A percentile compares a stretch with the other conserved stretches of the same genome.
Conservation (phyloP, 225 moss, liverwort and hornwort genomes). For the Rhytidiadelphus loreus region DNA sequence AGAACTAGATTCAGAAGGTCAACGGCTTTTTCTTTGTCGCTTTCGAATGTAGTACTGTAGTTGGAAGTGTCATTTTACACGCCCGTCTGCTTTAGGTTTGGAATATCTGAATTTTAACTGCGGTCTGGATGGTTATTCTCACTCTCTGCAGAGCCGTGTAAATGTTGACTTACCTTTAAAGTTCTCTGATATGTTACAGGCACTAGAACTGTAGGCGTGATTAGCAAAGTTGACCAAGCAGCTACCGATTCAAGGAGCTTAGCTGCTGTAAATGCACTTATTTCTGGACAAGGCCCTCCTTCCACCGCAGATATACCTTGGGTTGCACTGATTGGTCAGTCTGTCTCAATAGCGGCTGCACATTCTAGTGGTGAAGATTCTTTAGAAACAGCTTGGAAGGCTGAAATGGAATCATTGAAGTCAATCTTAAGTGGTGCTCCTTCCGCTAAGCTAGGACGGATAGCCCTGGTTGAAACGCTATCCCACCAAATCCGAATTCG, state of each 20-base stretch:
- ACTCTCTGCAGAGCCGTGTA: not conserved
- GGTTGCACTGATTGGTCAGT: slow-evolving; percentile 98
- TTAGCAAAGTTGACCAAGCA: slow-evolving; percentile 99
- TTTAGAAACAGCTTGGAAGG: slow-evolving; percentile 93
- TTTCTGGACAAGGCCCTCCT: slow-evolving; percentile 89
- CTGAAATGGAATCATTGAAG: slow-evolving; percentile 87
- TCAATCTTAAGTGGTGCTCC: slow-evolving; percentile 77
- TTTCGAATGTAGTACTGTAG: not conserved
- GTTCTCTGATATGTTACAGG: slow-evolving; percentile 26
- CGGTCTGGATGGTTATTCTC: not conserved
- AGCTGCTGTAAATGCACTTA: slow-evolving; percentile 99
- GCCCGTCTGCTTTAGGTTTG: not conserved
- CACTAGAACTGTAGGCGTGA: slow-evolving; percentile 91
- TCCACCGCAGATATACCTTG: slow-evolving; percentile 83
- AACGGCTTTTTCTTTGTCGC: not conserved
- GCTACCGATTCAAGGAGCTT: slow-evolving; percentile 86
- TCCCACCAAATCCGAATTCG: slow-evolving; percentile 74
- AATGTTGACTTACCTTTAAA: not conserved
- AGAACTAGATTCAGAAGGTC: slow-evolving; percentile 94
- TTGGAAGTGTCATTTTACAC: not conserved
- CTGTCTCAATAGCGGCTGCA: slow-evolving; percentile 95
- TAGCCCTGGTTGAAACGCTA: slow-evolving; percentile 85
- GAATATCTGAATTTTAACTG: not conserved
- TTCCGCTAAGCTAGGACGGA: slow-evolving; percentile 67
- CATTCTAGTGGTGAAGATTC: slow-evolving; percentile 92